These are phyloP conservation scores for Pseudomassariella vexata DNA, from an alignment of 2,329 filamentous ascomycete species.

Conservation along the genomic window DNA sequence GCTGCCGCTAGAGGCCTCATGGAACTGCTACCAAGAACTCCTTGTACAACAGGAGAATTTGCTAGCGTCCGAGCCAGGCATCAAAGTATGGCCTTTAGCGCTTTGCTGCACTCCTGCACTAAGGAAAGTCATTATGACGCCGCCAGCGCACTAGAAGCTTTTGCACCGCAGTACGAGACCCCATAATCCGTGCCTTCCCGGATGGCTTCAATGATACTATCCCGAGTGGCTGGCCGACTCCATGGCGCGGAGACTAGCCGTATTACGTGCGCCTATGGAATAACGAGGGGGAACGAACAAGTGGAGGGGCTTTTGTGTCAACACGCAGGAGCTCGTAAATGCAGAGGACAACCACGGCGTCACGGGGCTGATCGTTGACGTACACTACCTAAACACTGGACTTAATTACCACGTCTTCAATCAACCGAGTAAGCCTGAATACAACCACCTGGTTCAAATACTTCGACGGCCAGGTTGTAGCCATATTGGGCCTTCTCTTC, in stretches of 20 bases:
- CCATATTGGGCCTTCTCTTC: slow-evolving; percentile 20
- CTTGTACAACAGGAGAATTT: slow-evolving; percentile 25
- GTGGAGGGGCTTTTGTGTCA: slow-evolving; percentile 26
- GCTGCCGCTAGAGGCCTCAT: slow-evolving; percentile 8
- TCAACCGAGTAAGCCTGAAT: slow-evolving; percentile 16
- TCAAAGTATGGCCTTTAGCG: slow-evolving; percentile 25
- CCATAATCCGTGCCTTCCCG: slow-evolving; percentile 34
- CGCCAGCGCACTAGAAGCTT: slow-evolving; percentile 29
- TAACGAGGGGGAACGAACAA: slow-evolving; percentile 10
- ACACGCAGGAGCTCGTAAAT: slow-evolving; percentile 18
- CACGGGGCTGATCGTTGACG: slow-evolving; percentile 28
- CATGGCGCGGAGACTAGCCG: not conserved
- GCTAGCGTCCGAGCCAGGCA: slow-evolving; percentile 17
- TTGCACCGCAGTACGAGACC: slow-evolving; percentile 34
- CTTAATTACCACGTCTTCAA: slow-evolving; percentile 26
- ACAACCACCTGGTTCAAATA: slow-evolving; percentile 15
- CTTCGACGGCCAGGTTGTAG: slow-evolving; percentile 19
- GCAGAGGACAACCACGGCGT: slow-evolving; percentile 16
- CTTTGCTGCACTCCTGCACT: slow-evolving; percentile 30
- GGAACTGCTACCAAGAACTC: slow-evolving; percentile 25
- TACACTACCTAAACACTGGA: slow-evolving; percentile 20
- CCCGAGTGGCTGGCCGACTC: slow-evolving; percentile 23
- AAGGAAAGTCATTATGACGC: slow-evolving; percentile 30
- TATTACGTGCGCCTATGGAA: slow-evolving; percentile 3
- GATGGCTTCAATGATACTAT: slow-evolving; percentile 32